Conservation (phyloP, 2,329 filamentous ascomycete species). For the Ophiocordyceps camponoti-rufipedis region DNA sequence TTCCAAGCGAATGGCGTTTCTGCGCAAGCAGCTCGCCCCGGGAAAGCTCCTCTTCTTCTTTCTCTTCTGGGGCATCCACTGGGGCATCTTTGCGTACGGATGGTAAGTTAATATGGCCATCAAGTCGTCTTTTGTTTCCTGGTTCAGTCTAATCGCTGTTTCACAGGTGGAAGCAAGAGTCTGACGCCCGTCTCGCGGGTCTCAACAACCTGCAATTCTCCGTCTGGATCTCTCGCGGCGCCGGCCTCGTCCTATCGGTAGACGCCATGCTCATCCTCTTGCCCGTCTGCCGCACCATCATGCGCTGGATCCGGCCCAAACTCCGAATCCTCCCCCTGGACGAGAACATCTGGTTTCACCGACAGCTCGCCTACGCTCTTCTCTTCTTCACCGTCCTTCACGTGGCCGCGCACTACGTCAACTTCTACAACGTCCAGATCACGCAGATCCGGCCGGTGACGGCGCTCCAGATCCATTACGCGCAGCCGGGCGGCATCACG, state of each 20-base stretch:
- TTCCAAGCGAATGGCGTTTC: conserved; percentile 13
- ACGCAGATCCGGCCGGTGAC: conserved; percentile 62
- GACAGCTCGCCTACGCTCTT: conserved; percentile 81
- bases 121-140: neutral
- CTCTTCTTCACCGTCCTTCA: conserved; percentile 69
- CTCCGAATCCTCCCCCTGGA: conserved; percentile 81
- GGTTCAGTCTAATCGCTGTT: neutral
- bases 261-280: conserved; percentile 79
- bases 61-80: conserved; percentile 65
- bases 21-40: conserved; percentile 48
- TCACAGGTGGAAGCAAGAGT: conserved; percentile 58
- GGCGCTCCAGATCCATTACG: conserved; percentile 83
- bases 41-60: conserved; percentile 64
- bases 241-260: conserved; percentile 67
- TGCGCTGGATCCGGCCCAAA: conserved; percentile 74
- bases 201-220: conserved; percentile 74
- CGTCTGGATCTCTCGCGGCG: conserved; percentile 91
- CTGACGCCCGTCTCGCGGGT: conserved; percentile 48
- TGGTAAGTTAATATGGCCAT: conserved; percentile 36
- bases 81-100: conserved; percentile 63
- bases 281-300: conserved; percentile 83
- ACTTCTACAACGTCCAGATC: conserved; percentile 92
- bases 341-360: conserved; percentile 92
- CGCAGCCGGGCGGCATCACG: conserved; percentile 75
- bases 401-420: conserved; percentile 75